Evolutionary conservation across 306 rosid genomes (phyloP), one percentile per base, ranked within the genome.

Genomic region (Malus sieversii): DNA sequence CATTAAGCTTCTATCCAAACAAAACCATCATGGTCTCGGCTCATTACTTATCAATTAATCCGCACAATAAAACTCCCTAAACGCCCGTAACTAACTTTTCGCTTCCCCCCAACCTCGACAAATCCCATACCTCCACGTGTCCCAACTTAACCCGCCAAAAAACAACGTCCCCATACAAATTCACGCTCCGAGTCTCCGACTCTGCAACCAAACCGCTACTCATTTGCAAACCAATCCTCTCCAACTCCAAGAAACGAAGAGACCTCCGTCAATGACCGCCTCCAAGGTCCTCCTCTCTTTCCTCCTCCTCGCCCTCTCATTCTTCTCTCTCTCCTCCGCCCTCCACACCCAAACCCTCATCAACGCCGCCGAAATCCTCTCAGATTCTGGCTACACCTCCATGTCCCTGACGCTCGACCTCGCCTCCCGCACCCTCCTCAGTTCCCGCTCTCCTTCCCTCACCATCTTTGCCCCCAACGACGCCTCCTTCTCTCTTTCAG

Each of bases 291-390:
- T 14, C 32, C 71, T 71, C 32, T 66, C 48, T 29, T 15, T 80
- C 78, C 70, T 83, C 53, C 45, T 77, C 71, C 30, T 83, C 79
- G 57, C 75, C 46, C 40, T 80, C 33, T 78, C 85, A n/a, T 48
- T 66, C 51, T 35, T 71, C 71, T 20, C 81, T 52, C 45, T 73
- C 71, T 62, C 85, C 70, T 45, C 55, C 42, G 53, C 84, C 18
- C 67, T 78, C 64, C 82, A 77, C 27, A 16, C 87, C 20, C 46
- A 88, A 27, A 53, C 82, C 75, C 33, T 90, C 52, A 78, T 82
- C 62, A 89, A 87, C 20, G 93, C 93, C 14, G 86, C 83, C 27
- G 81, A 82, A 51, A 81, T 90, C 69, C 91, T 88, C 83, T 77
- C 88, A n/a, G 73, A 40, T 52, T 75, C 84, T 8, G 90, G 93